These are phyloP conservation scores for Aspergillus sp. DNA, from an alignment of 2,329 filamentous ascomycete species.

Conservation along the genomic window DNA sequence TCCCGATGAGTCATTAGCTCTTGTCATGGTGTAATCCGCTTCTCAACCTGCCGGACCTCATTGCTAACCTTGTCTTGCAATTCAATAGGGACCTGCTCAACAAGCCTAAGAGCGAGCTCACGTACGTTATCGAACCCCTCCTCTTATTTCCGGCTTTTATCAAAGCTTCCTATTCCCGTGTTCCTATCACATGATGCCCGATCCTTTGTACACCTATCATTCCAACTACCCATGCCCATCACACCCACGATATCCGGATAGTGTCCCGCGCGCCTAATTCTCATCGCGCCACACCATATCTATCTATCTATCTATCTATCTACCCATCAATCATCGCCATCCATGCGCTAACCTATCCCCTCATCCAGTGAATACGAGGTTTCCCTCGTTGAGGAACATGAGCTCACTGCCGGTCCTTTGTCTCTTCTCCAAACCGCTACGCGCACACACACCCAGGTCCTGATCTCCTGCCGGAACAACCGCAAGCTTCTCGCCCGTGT, in stretches of 20 bases:
- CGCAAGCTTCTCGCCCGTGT: conserved; percentile 88
- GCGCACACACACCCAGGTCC: conserved; percentile 88
- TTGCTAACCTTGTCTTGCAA: conserved; percentile 33
- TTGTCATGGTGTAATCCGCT: conserved; percentile 13
- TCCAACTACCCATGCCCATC: neutral
- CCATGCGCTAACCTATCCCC: conserved; percentile 22
- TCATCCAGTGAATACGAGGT: conserved; percentile 80
- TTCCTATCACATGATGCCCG: conserved; percentile 10
- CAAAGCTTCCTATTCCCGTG: neutral
- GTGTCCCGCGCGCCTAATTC: neutral
- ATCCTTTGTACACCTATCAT: neutral
- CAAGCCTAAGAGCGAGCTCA: conserved; percentile 88
- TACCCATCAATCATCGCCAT: conserved; percentile 20
- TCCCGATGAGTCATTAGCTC: conserved; percentile 22
- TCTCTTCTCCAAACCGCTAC: conserved; percentile 97
- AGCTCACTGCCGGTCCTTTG: conserved; percentile 76
- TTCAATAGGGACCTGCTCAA: conserved; percentile 74
- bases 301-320: conserved; percentile 13
- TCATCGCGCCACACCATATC: conserved; percentile 9
- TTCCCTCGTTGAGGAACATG: conserved; percentile 75
- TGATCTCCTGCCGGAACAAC: conserved; percentile 98
- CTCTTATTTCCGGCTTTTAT: conserved; percentile 12
- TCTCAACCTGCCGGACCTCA: conserved; percentile 7
- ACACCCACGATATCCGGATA: neutral
- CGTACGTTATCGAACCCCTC: conserved; percentile 59